A percentile compares a stretch with the other conserved stretches of the same genome.
Evolutionary conservation across 805 yeast genomes (phyloP).

Genomic region (Candida cerambycidarum): DNA sequence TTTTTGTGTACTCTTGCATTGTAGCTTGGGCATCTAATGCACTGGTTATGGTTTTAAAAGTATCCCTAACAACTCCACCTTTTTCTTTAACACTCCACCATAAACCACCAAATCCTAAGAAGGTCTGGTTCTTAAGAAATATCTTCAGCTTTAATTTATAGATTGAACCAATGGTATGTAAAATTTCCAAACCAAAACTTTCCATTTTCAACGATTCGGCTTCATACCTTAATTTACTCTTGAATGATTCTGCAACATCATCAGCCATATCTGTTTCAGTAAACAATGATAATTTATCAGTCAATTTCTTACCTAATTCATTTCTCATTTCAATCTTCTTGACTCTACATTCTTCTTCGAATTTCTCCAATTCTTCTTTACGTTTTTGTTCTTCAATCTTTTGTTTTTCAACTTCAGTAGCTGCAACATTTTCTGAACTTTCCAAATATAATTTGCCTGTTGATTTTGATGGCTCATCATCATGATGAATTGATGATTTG

Average conservation of each 20-base stretch:
- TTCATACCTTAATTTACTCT: slow-evolving; percentile 68
- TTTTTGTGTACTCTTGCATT: slow-evolving; percentile 67
- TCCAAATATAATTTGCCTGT: slow-evolving; percentile 6
- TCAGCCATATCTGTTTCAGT: slow-evolving; percentile 46
- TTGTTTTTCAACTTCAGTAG: slow-evolving; percentile 29
- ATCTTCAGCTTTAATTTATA: slow-evolving; percentile 66
- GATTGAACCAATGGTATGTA: slow-evolving; percentile 72
- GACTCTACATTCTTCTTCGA: slow-evolving; percentile 72
- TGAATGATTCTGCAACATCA: slow-evolving; percentile 50
- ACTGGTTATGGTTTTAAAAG: slow-evolving; percentile 65
- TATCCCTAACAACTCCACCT: slow-evolving; percentile 70
- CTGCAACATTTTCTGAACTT: slow-evolving; percentile 8
- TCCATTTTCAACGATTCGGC: slow-evolving; percentile 82
- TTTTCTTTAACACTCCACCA: slow-evolving; percentile 72
- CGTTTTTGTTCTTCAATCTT: slow-evolving; percentile 43
- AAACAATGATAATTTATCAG: slow-evolving; percentile 42
- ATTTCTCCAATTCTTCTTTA: slow-evolving; percentile 54
- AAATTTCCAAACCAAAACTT: slow-evolving; percentile 79
- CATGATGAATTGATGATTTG: background rate
- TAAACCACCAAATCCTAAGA: slow-evolving; percentile 66
- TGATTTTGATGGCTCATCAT: slow-evolving; percentile 3
- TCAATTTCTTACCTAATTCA: slow-evolving; percentile 57
- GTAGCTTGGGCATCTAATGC: slow-evolving; percentile 80
- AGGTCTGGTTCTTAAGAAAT: slow-evolving; percentile 61
- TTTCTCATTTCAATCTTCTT: slow-evolving; percentile 67